Percentiles rank a stretch among this genome's conserved stretches.
Evolutionary conservation across 1,284 basidiomycete genomes (phyloP).

Genomic region (Hemileccinum hortonii): DNA sequence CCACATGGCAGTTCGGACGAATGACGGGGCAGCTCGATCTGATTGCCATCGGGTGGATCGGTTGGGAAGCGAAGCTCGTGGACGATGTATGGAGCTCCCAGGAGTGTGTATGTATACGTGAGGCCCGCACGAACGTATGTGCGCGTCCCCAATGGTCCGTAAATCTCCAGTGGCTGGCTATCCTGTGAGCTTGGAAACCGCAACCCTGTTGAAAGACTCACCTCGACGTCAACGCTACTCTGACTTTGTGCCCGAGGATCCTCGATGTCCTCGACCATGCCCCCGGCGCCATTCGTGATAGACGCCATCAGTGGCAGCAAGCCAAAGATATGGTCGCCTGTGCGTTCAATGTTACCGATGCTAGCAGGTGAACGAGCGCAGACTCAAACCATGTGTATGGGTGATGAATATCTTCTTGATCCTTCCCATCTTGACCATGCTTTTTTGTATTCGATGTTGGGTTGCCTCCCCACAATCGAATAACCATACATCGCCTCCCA

Average conservation of each 20-base stretch:
- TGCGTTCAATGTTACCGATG: slow-evolving; percentile 3
- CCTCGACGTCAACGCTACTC: slow-evolving; percentile 31
- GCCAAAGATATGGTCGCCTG: slow-evolving; percentile 87
- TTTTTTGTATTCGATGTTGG: slow-evolving; percentile 76
- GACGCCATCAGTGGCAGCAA: slow-evolving; percentile 71
- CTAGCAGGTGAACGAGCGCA: not conserved
- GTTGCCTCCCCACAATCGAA: slow-evolving; percentile 94
- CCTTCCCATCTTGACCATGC: slow-evolving; percentile 70
- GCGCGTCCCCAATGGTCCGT: slow-evolving; percentile 85
- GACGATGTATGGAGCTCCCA: slow-evolving; percentile 79
- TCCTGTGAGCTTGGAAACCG: slow-evolving; percentile 5
- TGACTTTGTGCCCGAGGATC: slow-evolving; percentile 50
- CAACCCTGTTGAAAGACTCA: slow-evolving; percentile 10
- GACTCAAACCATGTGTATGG: slow-evolving; percentile 76
- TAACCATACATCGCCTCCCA: slow-evolving; percentile 72
- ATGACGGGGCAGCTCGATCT: slow-evolving; percentile 46
- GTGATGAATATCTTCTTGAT: slow-evolving; percentile 90
- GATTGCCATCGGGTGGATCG: slow-evolving; percentile 52
- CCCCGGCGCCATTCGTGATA: slow-evolving; percentile 68
- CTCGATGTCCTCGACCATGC: slow-evolving; percentile 55
- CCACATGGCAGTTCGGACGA: slow-evolving; percentile 64
- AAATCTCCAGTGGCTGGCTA: slow-evolving; percentile 72
- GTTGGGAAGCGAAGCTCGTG: slow-evolving; percentile 77
- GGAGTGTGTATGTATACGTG: slow-evolving; percentile 66
- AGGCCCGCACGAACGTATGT: slow-evolving; percentile 78